Conservation (phyloP, 768 basidiomycete genomes). For the Boletus pseudo-olivaceus region DNA sequence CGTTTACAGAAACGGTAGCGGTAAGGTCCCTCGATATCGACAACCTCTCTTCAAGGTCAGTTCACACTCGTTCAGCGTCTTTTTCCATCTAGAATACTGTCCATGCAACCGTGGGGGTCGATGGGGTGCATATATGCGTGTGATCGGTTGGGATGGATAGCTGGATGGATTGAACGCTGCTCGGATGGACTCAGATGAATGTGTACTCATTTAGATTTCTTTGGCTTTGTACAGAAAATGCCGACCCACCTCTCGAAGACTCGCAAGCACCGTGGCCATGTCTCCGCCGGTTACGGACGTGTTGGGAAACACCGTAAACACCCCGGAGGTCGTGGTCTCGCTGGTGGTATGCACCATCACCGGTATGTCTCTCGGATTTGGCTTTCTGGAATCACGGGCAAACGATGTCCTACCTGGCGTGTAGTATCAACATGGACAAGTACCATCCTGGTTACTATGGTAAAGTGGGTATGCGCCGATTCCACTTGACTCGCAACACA, state of each 20-base stretch:
- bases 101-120: conserved; percentile 3
- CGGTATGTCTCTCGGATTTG: conserved; percentile 50
- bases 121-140: conserved; percentile 17
- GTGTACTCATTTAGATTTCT: conserved; percentile 18
- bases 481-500: conserved; percentile 89
- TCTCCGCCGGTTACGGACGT: conserved; percentile 99
- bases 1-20: not conserved
- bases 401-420: not conserved
- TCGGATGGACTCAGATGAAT: conserved; percentile 31
- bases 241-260: conserved; percentile 96
- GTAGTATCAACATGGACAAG: conserved; percentile 94
- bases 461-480: conserved; percentile 99
- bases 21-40: conserved; percentile 40
- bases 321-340: conserved; percentile 99
- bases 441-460: conserved; percentile 99
- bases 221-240: conserved; percentile 54
- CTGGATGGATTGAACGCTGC: conserved; percentile 48
- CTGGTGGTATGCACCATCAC: conserved; percentile 99
- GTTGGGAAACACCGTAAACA: conserved; percentile 99
- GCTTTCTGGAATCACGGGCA: not conserved
- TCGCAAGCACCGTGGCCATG: conserved; percentile 98
- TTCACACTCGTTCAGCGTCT: conserved; percentile 31
- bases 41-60: conserved; percentile 67
- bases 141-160: conserved; percentile 32
- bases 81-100: conserved; percentile 16